Evolutionary conservation across 2,329 filamentous ascomycete species (phyloP), one percentile per base, ranked within the genome.

Genomic region (Paracoccidioides brasiliensis): DNA sequence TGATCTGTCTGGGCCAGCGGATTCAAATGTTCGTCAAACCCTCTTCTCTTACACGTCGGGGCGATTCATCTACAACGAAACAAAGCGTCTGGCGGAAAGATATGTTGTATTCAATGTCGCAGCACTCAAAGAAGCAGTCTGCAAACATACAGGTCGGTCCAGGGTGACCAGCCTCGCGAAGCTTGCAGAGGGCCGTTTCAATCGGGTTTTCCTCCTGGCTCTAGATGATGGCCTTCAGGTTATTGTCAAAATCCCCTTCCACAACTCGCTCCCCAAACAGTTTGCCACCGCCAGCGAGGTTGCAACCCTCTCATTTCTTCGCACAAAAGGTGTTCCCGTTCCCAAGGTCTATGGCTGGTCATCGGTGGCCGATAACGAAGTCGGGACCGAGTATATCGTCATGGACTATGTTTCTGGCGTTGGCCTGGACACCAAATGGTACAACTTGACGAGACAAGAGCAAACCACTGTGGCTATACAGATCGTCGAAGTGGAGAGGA

Each of bases 331-430:
- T 7, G 58, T 72, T 55, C 68, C 70, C 14, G 66, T 71, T 30
- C 70, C 70, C 5, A 54, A 62, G 37, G 55, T 72, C 10, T 66
- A 66, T 57, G 58, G 62, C 35, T 72, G 68, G 61, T 69, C 66
- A 32, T 49, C 66, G 37, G 65, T 64, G 9, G 52, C 55, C 15
- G 59, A 66, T 9, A 73, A 72, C 53, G 38, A 65, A 42, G 70
- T 70, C 40, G 69, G 69, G 2, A 67, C 66, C 45, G 69, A 72
- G 60, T 73, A 69, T 45, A 66, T 74, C 15, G 65, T 73, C 28
- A 72, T 72, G 63, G 70, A 70, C 55, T 63, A 65, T 32, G 59
- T 67, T 14, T 55, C 37, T 0, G 71, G 71, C 10, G 58, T 57
- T 10, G 62, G 64, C 3, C 53, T 71, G 22, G 67, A 64, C 9